A percentile compares a stretch with the other conserved stretches of the same genome.
phyloP scores from a whole-genome alignment of 1,284 basidiomycete genomes.

The Peniophora sp. region DNA sequence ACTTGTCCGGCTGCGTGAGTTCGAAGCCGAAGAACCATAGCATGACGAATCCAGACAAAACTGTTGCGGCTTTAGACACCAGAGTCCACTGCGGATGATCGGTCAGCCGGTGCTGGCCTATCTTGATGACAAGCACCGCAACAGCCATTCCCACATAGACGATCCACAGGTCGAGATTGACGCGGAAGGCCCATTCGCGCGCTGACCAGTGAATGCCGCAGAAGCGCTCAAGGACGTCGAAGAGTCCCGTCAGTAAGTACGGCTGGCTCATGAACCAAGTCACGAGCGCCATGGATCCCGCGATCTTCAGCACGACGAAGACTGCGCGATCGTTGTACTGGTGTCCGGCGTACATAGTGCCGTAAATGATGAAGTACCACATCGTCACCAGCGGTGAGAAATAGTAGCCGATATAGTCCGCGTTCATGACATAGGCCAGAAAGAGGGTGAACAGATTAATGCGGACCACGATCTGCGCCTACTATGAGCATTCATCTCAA shows the following conservation, averaged over 20 bases:
- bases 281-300: conserved; percentile 52
- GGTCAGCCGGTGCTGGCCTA: conserved; percentile 63
- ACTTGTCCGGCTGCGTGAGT: conserved; percentile 67
- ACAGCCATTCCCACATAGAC: conserved; percentile 82
- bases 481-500: not conserved
- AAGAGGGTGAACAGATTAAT: conserved; percentile 78
- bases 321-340: conserved; percentile 63
- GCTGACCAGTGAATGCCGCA: conserved; percentile 80
- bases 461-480: conserved; percentile 66
- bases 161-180: conserved; percentile 82
- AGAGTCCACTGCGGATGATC: conserved; percentile 63
- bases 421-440: conserved; percentile 85
- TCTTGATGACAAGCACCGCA: conserved; percentile 68
- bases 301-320: conserved; percentile 67
- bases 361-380: conserved; percentile 84
- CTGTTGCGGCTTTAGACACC: conserved; percentile 39
- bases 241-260: conserved; percentile 58
- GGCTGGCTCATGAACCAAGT: conserved; percentile 60
- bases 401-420: conserved; percentile 84
- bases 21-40: conserved; percentile 82
- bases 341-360: conserved; percentile 65
- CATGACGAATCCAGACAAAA: conserved; percentile 43
- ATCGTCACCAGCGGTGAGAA: conserved; percentile 77
- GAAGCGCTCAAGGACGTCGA: conserved; percentile 53
- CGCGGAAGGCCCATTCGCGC: conserved; percentile 80